phyloP scores from a whole-genome alignment of 1,139 yeast species.

The Suhomyces yuchorum region DNA sequence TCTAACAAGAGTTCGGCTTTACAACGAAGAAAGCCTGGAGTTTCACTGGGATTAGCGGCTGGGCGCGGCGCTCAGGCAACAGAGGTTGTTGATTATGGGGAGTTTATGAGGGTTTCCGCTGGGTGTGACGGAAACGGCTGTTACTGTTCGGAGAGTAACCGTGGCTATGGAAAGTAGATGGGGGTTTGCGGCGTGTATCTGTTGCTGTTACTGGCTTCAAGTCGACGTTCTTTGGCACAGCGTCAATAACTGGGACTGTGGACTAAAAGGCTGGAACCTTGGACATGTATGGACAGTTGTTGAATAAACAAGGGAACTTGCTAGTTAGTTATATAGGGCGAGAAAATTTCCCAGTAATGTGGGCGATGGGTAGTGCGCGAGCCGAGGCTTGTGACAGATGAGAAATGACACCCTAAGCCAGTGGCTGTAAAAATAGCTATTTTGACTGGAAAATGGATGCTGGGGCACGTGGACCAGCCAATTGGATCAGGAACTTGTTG shows the following conservation, averaged over 20 bases:
- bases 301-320: neutral
- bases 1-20: neutral
- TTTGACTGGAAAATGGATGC: neutral
- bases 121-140: neutral
- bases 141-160: neutral
- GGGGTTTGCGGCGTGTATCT: neutral
- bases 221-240: neutral
- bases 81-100: neutral
- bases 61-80: neutral
- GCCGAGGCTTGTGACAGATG: neutral
- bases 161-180: neutral
- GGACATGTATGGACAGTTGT: conserved; percentile 1
- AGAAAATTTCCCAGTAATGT: neutral
- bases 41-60: neutral
- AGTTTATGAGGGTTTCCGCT: neutral
- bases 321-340: neutral
- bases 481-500: too few species aligned
- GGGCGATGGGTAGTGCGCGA: neutral
- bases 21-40: neutral
- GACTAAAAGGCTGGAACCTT: neutral
- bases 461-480: too few species aligned
- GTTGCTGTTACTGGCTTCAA: neutral
- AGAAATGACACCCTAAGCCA: neutral
- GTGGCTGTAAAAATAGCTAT: neutral
- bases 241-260: conserved; percentile 3